phyloP scores from a whole-genome alignment of 345 rosid genomes.

The Eucalyptus brandiana region DNA sequence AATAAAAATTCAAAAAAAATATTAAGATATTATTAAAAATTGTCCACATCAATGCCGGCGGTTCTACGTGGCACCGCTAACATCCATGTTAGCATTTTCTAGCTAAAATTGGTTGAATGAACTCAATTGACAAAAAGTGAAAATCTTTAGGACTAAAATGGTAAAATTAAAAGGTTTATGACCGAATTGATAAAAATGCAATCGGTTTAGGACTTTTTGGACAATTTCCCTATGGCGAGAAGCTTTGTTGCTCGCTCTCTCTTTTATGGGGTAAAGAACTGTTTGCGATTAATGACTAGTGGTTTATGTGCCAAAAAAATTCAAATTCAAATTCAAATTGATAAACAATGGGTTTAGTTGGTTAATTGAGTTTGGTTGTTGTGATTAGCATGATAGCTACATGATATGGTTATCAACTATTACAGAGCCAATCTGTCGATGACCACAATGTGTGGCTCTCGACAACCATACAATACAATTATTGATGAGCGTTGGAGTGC shows the following conservation, averaged over 20 bases:
- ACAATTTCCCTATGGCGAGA: no score
- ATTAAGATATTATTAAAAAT: no score
- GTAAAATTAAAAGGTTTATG: no score
- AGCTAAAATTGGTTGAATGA: rapidly evolving
- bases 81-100: no score
- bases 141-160: no score
- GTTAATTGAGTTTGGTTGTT: background rate
- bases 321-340: background rate
- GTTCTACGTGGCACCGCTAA: rapidly evolving
- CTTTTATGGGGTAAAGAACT: background rate
- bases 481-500: background rate
- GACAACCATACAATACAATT: background rate
- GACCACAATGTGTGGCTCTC: background rate
- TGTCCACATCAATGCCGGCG: rapidly evolving
- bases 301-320: background rate
- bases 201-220: no score
- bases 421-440: background rate
- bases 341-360: background rate
- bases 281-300: background rate
- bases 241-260: background rate
- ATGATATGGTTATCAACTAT: background rate
- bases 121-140: no score
- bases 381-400: background rate
- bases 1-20: no score
- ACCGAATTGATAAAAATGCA: rapidly evolving